Evolutionary conservation across 2,329 filamentous ascomycete genomes (phyloP).

Genomic region (Arachnomyces sp.): DNA sequence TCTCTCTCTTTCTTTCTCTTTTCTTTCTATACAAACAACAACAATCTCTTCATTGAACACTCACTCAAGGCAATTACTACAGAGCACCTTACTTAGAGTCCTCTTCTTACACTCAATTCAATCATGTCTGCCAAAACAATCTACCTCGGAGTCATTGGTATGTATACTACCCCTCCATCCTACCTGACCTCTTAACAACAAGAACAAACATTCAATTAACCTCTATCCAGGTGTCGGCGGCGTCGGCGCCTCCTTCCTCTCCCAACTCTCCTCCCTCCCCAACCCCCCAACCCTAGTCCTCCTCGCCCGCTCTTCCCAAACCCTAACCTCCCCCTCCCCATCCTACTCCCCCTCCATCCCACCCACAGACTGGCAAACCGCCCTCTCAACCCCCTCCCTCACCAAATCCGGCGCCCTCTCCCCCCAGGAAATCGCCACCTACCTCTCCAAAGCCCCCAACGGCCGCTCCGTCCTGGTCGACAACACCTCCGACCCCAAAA

Average conservation of each 20-base stretch:
- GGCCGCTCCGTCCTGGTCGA: slow-evolving; percentile 79
- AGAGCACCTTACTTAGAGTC: too few species aligned
- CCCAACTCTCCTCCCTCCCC: slow-evolving; percentile 66
- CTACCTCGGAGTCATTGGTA: slow-evolving; percentile 38
- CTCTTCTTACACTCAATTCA: background rate
- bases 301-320: slow-evolving; percentile 77
- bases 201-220: slow-evolving; percentile 1
- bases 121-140: slow-evolving; percentile 29
- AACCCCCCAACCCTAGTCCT: slow-evolving; percentile 71
- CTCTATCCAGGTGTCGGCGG: slow-evolving; percentile 69
- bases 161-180: slow-evolving; percentile 7
- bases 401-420: slow-evolving; percentile 42
- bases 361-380: slow-evolving; percentile 48
- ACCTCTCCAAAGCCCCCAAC: slow-evolving; percentile 69
- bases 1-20: background rate
- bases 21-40: background rate
- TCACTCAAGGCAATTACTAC: too few species aligned
- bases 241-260: slow-evolving; percentile 84
- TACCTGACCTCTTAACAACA: slow-evolving; percentile 3
- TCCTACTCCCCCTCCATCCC: slow-evolving; percentile 58
- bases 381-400: slow-evolving; percentile 58
- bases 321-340: slow-evolving; percentile 64
- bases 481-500: slow-evolving; percentile 85
- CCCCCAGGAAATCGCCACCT: slow-evolving; percentile 64
- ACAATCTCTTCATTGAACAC: background rate